Evolutionary conservation across 805 yeast genomes (phyloP), one percentile per base, ranked within the genome.

Genomic region (Candida germanica): DNA sequence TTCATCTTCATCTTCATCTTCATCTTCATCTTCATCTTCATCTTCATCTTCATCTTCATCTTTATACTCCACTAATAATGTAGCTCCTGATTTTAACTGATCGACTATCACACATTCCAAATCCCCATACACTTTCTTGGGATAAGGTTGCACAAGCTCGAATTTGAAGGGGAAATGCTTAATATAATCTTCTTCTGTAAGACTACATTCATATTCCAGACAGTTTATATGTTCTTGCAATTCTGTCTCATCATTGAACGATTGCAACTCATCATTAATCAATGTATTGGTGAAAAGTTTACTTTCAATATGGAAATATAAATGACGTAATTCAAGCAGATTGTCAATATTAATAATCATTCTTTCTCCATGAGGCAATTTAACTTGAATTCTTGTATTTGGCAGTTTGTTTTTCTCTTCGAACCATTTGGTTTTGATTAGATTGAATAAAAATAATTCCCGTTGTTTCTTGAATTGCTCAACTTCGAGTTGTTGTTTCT

Each of bases 361-460:
- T 36, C 79, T 54, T 32, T 64, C 62, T 2, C 86, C 85, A 23
- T 66, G 52, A 6, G 83, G 78, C 23, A 74, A 58, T 50, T 79
- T 71, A 44, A 80, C 60, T 33, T 82, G 79, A 14, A 80, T 66
- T 32, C 58, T 49, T 0, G 62, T 62, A 24, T 35, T 42, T 9
- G 42, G 36, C 1, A 40, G 42, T 3, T 16, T 13, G 21, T 41
- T 41, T 16, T 47, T 29, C 6, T 38, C 25, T 4, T 30, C 31
- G 17, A 35, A 36, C 45, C 43, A 43, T 11, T 39, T 21, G 8
- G 14, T 13, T 5, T 34, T 33, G 12, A 33, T 24, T 12, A 45
- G 33, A 22, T 38, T 33, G 24, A 32, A 32, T 21, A 42, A 38
- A 37, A 36, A 41, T 26, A 22, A 24, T 12, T 28, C 33, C 29